phyloP scores from a whole-genome alignment of 805 yeast genomes.

The Yamadazyma sp. region DNA sequence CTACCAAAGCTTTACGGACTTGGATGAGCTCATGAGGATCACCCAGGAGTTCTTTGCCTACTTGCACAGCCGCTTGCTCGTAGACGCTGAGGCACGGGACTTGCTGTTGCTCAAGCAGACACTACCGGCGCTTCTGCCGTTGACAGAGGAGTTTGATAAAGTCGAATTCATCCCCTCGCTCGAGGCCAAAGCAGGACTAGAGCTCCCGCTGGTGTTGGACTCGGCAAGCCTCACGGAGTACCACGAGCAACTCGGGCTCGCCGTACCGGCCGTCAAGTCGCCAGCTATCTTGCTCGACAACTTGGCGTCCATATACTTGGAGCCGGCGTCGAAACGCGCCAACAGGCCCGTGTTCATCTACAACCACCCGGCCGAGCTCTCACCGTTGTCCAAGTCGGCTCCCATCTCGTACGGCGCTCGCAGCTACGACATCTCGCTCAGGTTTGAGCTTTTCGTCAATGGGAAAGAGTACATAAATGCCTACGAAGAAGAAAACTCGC shows the following conservation, averaged over 20 bases:
- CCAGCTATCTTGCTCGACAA: conserved; percentile 64
- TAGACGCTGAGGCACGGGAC: conserved; percentile 2
- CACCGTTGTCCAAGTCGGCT: conserved; percentile 83
- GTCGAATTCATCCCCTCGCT: conserved; percentile 69
- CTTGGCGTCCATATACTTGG: conserved; percentile 61
- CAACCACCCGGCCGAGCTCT: conserved; percentile 80
- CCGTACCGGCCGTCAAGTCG: conserved; percentile 40
- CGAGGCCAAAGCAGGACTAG: conserved; percentile 50
- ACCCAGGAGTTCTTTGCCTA: conserved; percentile 58
- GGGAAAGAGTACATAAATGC: conserved; percentile 88
- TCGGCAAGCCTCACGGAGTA: conserved; percentile 43
- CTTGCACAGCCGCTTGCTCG: conserved; percentile 30
- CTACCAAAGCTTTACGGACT: conserved; percentile 67
- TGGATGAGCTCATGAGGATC: conserved; percentile 63
- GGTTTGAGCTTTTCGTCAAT: conserved; percentile 82
- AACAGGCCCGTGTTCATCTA: conserved; percentile 67
- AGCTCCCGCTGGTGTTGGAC: conserved; percentile 47
- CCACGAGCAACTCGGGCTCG: conserved; percentile 36
- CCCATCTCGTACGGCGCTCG: conserved; percentile 26
- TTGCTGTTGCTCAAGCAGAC: conserved; percentile 18
- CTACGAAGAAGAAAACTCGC: conserved; percentile 94
- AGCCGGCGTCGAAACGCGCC: conserved; percentile 38
- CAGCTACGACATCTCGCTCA: conserved; percentile 48
- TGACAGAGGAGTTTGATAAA: conserved; percentile 21
- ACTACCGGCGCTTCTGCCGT: conserved; percentile 18